phyloP scores from a whole-genome alignment of 345 rosid species.

The Acer campestre region DNA sequence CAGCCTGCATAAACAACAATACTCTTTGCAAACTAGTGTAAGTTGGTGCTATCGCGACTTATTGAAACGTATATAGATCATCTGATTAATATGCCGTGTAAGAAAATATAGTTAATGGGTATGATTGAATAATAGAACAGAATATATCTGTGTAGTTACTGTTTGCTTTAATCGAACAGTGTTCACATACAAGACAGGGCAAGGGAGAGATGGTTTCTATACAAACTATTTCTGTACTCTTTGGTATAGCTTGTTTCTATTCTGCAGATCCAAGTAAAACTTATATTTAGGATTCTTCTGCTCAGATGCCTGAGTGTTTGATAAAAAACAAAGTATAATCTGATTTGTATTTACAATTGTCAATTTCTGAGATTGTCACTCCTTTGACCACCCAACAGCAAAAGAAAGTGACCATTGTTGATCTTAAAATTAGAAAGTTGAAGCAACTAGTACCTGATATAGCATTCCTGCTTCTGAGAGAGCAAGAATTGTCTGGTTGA shows the following conservation, averaged over 20 bases:
- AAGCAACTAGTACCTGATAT: conserved; percentile 47
- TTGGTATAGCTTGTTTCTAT: not conserved
- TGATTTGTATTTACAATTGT: not conserved
- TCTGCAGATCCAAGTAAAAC: not conserved
- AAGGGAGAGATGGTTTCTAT: not conserved
- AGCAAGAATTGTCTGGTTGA: conserved; percentile 68
- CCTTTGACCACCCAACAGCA: too few species aligned
- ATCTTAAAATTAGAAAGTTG: conserved; percentile 1
- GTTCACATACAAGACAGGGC: too few species aligned
- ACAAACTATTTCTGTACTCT: not conserved
- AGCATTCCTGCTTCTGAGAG: conserved; percentile 59
- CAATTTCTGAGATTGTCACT: too few species aligned
- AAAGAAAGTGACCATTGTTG: not conserved
- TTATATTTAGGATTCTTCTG: not conserved
- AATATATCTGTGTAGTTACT: not conserved
- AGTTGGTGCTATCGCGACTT: not conserved
- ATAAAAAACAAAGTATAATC: not conserved
- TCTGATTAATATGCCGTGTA: not conserved
- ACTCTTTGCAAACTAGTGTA: not conserved
- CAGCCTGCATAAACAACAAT: not conserved
- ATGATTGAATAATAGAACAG: not conserved
- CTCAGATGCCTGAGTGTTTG: not conserved
- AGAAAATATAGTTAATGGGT: not conserved
- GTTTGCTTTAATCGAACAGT: not conserved
- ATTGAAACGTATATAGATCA: not conserved